phyloP scores from a whole-genome alignment of 2,329 filamentous ascomycete species.

The Botrytis deweyae region DNA sequence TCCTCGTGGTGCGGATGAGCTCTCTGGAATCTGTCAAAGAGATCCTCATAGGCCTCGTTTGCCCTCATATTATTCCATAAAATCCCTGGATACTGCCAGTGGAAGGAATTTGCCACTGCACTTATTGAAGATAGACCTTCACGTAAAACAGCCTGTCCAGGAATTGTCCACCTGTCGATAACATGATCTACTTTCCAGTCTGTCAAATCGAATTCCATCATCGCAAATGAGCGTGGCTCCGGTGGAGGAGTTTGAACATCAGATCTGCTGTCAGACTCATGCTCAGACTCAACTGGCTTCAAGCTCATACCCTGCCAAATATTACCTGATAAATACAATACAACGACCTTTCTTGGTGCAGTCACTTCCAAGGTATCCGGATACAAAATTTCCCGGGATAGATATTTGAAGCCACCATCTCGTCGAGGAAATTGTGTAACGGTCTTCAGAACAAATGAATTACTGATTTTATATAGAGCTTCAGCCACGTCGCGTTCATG shows the following conservation, averaged over 20 bases:
- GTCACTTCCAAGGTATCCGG: background rate
- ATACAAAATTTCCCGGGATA: background rate
- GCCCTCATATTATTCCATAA: background rate
- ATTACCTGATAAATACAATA: background rate
- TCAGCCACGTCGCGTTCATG: conserved; percentile 7
- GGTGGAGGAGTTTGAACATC: background rate
- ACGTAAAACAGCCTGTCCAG: background rate
- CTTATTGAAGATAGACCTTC: background rate
- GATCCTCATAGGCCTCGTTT: background rate
- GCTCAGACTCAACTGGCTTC: background rate
- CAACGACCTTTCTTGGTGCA: background rate
- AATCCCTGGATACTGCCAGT: background rate
- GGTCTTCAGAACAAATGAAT: conserved; percentile 7
- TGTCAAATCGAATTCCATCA: background rate
- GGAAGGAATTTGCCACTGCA: conserved; percentile 5
- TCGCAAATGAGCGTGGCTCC: background rate
- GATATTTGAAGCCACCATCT: background rate
- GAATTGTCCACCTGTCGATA: background rate
- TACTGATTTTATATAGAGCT: background rate
- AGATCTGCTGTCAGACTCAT: background rate
- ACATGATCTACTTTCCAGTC: background rate
- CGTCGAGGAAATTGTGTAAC: background rate
- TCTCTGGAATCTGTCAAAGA: background rate
- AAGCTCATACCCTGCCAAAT: background rate
- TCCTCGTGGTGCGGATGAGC: background rate